Conservation (phyloP, 768 basidiomycete genomes). For the Coprinopsis sp. region DNA sequence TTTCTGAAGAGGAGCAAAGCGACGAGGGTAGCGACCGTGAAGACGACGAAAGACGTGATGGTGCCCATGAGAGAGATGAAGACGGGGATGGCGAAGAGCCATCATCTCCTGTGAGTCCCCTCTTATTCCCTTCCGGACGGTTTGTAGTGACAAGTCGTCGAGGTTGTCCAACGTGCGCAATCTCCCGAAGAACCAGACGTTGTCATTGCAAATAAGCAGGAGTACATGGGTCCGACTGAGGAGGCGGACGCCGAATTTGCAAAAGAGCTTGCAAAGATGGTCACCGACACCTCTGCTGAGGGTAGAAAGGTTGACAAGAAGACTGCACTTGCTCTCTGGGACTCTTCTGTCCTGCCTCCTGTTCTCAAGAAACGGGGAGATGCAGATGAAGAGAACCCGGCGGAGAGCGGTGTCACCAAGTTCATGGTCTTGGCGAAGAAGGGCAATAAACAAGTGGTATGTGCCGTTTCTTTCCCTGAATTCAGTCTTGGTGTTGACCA, state of each 20-base stretch:
- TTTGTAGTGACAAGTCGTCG: constrained; percentile 1
- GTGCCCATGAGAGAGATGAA: constrained; percentile 42
- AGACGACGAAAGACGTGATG: constrained; percentile 49
- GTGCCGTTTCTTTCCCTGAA: constrained; percentile 14
- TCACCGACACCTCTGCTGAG: constrained; percentile 82
- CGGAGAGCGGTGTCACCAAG: constrained; percentile 59
- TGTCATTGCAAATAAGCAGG: constrained; percentile 57
- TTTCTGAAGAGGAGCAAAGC: neutral
- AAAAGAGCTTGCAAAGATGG: constrained; percentile 92
- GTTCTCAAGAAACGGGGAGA: constrained; percentile 56
- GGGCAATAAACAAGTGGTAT: constrained; percentile 88
- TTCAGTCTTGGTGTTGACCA: constrained; percentile 7
- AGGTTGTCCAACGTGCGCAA: constrained; percentile 66
- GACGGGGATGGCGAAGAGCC: constrained; percentile 61
- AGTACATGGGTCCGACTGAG: constrained; percentile 75
- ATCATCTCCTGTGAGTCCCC: constrained; percentile 49
- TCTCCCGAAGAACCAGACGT: constrained; percentile 83
- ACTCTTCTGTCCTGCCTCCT: constrained; percentile 74
- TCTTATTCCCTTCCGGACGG: neutral
- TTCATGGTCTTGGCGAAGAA: constrained; percentile 92
- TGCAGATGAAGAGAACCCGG: constrained; percentile 42
- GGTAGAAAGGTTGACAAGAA: constrained; percentile 85
- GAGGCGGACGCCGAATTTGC: constrained; percentile 93
- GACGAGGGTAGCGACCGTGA: constrained; percentile 48
- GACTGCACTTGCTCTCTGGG: constrained; percentile 83